Conservation (phyloP, 2,329 filamentous ascomycete species). For the Fusarium pseudograminearum region DNA sequence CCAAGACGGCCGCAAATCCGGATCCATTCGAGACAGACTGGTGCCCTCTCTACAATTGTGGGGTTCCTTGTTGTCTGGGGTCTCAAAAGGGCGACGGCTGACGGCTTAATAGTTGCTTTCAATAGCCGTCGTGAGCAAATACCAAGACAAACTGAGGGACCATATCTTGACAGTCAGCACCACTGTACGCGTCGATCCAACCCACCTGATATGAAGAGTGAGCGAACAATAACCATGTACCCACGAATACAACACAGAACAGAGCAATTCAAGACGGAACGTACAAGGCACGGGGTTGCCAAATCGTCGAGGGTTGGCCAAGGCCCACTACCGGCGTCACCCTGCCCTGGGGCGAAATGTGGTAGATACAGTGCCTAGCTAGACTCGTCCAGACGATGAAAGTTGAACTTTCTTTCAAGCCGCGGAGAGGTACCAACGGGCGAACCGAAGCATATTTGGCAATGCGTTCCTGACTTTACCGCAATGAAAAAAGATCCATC, state of each 20-base stretch:
- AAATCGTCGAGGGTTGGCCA: constrained; percentile 42
- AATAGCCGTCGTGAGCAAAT: background rate
- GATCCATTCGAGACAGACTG: constrained; percentile 34
- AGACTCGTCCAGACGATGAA: constrained; percentile 29
- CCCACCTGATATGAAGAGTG: constrained; percentile 4
- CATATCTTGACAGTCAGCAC: background rate
- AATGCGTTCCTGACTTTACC: constrained; percentile 32
- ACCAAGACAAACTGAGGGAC: background rate
- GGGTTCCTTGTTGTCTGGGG: constrained; percentile 32
- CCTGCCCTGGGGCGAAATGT: constrained; percentile 36
- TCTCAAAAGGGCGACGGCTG: constrained; percentile 20
- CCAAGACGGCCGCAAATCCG: constrained; percentile 34
- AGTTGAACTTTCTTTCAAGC: constrained; percentile 37
- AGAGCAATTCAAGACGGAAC: constrained; percentile 22
- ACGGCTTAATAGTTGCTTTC: constrained; percentile 3
- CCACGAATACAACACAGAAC: background rate
- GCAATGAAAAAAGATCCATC: constrained; percentile 1
- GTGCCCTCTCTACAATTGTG: constrained; percentile 29
- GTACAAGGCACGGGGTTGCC: constrained; percentile 40
- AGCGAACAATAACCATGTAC: background rate
- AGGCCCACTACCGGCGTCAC: constrained; percentile 40
- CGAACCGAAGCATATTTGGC: constrained; percentile 22
- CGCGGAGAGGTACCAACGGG: constrained; percentile 22
- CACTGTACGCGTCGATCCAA: background rate
- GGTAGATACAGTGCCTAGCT: constrained; percentile 1